These are phyloP conservation scores for Diaporthe aspalathi DNA, from an alignment of 2,329 filamentous ascomycete genomes.

Conservation along the genomic window DNA sequence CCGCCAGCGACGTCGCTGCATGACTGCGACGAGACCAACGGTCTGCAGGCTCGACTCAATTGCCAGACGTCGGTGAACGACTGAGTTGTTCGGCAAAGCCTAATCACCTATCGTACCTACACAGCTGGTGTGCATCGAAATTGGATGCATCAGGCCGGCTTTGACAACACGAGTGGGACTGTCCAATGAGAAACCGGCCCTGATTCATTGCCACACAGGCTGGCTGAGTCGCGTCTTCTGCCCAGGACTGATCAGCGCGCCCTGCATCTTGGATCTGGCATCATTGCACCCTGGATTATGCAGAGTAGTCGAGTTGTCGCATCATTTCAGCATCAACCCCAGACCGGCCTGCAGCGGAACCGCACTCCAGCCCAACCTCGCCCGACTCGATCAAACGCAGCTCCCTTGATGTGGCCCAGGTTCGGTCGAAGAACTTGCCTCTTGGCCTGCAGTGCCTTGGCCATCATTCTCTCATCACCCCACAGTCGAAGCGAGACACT, in stretches of 20 bases:
- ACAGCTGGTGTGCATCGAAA: background rate
- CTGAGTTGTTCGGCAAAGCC: constrained; percentile 13
- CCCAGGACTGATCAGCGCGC: constrained; percentile 14
- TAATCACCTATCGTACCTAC: background rate
- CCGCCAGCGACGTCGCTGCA: background rate
- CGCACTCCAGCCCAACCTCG: background rate
- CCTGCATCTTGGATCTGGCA: constrained; percentile 26
- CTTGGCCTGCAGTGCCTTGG: background rate
- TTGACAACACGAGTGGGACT: background rate
- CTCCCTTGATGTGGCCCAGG: background rate
- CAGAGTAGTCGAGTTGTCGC: background rate
- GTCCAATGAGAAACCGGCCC: background rate
- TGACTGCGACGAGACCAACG: background rate
- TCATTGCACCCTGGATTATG: background rate
- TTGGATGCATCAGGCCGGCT: background rate
- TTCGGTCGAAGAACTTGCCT: background rate
- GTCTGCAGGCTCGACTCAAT: constrained; percentile 3
- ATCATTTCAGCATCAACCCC: background rate
- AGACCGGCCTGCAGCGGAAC: background rate
- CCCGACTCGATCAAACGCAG: background rate
- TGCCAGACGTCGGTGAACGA: background rate
- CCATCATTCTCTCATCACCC: background rate
- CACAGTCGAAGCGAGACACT: background rate
- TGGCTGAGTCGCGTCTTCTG: constrained; percentile 18
- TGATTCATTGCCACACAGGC: constrained; percentile 7